Evolutionary conservation across 192 early-diverging fungal species (phyloP).

Genomic region (Allomyces arbusculus): DNA sequence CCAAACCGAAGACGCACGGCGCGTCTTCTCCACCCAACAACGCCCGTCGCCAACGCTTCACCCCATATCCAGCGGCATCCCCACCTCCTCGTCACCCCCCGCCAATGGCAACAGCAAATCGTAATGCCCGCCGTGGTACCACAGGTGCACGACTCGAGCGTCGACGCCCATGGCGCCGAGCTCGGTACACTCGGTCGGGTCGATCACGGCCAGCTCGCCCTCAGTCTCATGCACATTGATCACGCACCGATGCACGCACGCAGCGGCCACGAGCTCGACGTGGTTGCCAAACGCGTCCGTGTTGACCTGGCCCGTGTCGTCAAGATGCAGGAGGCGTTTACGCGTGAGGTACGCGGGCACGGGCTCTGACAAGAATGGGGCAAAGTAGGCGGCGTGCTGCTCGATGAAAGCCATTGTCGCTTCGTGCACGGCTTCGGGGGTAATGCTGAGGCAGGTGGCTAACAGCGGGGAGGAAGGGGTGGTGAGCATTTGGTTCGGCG

Average conservation of each 20-base stretch:
- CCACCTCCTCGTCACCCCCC: too few relatives aligned
- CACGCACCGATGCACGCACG: not conserved
- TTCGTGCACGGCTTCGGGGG: not conserved
- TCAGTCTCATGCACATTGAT: not conserved
- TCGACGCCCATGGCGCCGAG: not conserved
- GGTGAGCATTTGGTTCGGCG: too few relatives aligned
- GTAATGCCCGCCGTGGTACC: not conserved
- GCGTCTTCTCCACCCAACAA: too few relatives aligned
- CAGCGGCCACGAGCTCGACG: not conserved
- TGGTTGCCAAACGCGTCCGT: not conserved
- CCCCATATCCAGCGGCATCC: too few relatives aligned
- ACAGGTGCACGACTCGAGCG: not conserved
- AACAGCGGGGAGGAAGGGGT: too few relatives aligned
- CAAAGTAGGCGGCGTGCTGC: not conserved
- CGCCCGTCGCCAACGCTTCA: too few relatives aligned
- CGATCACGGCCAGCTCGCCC: not conserved
- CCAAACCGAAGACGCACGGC: too few relatives aligned
- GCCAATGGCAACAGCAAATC: not conserved
- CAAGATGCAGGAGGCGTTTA: not conserved
- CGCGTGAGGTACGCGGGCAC: not conserved
- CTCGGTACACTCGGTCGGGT: not conserved
- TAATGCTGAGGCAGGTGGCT: too few relatives aligned
- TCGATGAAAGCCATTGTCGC: not conserved
- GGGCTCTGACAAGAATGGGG: not conserved
- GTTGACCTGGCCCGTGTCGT: not conserved